phyloP scores from a whole-genome alignment of 441 rosid species.

The Biscutella auriculata region DNA sequence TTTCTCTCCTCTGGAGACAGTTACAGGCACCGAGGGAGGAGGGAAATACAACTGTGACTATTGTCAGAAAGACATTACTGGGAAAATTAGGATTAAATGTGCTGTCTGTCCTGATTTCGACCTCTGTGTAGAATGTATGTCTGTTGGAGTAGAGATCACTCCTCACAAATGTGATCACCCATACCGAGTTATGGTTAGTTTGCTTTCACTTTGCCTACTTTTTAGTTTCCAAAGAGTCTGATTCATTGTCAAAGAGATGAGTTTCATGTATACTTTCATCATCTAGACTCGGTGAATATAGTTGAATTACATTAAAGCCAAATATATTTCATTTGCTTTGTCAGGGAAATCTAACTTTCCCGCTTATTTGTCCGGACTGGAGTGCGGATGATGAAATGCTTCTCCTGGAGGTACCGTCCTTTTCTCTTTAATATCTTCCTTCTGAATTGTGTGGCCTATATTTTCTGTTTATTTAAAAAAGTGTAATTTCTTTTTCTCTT shows the following conservation, averaged over 20 bases:
- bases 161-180: constrained; percentile 76
- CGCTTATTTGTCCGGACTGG: constrained; percentile 87
- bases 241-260: not conserved
- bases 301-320: not conserved
- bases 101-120: constrained; percentile 87
- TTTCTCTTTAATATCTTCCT: not conserved
- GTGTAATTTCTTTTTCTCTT: not conserved
- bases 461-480: not conserved
- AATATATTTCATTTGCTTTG: not conserved
- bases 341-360: constrained; percentile 81
- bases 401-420: constrained; percentile 70
- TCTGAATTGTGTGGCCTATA: not conserved
- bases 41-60: constrained; percentile 88
- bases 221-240: constrained; percentile 2
- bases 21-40: constrained; percentile 67
- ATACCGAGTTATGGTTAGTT: constrained; percentile 80
- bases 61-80: constrained; percentile 87
- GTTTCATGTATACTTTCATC: not conserved
- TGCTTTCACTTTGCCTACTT: not conserved
- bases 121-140: constrained; percentile 86
- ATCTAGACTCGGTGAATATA: not conserved
- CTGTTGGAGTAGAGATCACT: constrained; percentile 81
- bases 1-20: constrained; percentile 28
- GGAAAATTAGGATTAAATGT: constrained; percentile 82
- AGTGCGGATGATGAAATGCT: constrained; percentile 93